Evolutionary conservation across 148 eudicot genomes (phyloP), one percentile per base, ranked within the genome.

Genomic region (Cornus controversa): DNA sequence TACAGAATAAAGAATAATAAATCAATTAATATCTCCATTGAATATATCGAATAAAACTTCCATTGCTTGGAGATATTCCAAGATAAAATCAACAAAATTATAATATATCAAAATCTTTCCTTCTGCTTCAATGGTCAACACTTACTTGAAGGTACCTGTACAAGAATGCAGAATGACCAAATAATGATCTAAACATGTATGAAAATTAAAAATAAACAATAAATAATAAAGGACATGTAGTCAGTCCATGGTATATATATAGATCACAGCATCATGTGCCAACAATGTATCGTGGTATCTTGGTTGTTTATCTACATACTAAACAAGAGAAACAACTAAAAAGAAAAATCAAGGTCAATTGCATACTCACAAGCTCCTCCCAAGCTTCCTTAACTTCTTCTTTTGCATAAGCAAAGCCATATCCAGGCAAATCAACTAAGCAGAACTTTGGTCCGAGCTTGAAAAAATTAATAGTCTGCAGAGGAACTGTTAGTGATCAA

Each of bases 351-450:
- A 64, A 73, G 66, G 34, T 31, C 70, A 72, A 67, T 69, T 62
- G 73, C 62, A 80, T 42, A 89, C 93, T 81, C 82, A 95, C 98
- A 81, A 95, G 94, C 37, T 93, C 98, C 78, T 95, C 98, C 98
- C 98, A 95, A 64, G 96, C 89, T 83, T 95, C 98, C 89, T 93
- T 95, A 69, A 89, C 94, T 87, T 95, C 98, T 77, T 93, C 98
- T 82, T 95, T 95, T 65, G 98, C 98, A 86, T 90, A 95, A 80
- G 98, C 98, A 84, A 95, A 95, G 45, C 98, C 98, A 73, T 95
- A 95, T 70, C 98, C 98, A 65, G 98, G 98, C 84, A 95, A 86
- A 87, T 95, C 98, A 75, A 95, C 98, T 79, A 95, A 86, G 87
- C 81, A 77, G 74, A 90, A 87, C 87, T 93, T 91, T 70, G 94